These are phyloP conservation scores for Toxoplasma gondii DNA, from an alignment of 169 alveolate species.

Conservation along the genomic window DNA sequence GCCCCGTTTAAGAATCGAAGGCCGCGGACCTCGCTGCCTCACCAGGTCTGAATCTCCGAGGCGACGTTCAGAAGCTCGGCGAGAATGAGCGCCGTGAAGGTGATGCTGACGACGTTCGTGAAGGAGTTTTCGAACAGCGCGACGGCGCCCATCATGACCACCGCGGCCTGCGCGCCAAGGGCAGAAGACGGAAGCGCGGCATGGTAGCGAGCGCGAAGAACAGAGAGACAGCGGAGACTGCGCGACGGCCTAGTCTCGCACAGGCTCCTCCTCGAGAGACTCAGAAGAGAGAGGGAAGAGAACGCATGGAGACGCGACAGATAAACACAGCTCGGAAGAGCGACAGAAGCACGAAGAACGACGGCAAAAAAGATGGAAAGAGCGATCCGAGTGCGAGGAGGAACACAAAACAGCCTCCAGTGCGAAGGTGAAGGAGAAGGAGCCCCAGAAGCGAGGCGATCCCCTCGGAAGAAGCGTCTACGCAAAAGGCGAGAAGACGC, in stretches of 20 bases:
- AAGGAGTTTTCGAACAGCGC: constrained; percentile 90
- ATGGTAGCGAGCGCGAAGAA: constrained; percentile 12
- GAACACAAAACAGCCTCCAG: too few relatives aligned
- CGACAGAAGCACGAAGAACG: too few relatives aligned
- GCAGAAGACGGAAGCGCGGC: constrained; percentile 65
- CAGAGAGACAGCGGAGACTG: background rate
- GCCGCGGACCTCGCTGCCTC: background rate
- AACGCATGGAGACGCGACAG: background rate
- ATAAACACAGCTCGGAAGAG: background rate
- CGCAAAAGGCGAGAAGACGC: too few relatives aligned
- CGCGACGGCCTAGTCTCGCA: too few relatives aligned
- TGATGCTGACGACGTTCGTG: constrained; percentile 92
- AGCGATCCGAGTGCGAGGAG: too few relatives aligned
- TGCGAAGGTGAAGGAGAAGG: too few relatives aligned
- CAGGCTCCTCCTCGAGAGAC: background rate
- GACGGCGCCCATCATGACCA: constrained; percentile 94
- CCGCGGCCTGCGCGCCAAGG: constrained; percentile 88
- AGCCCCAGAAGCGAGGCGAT: too few relatives aligned
- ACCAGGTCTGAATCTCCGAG: constrained; percentile 92
- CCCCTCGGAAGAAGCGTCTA: too few relatives aligned
- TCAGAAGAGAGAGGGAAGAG: background rate
- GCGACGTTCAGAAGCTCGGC: constrained; percentile 94
- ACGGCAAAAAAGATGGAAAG: too few relatives aligned
- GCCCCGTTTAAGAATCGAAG: too few relatives aligned
- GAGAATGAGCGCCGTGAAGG: constrained; percentile 95